phyloP scores from a whole-genome alignment of 257 asterid species.

The Asclepias syriaca region DNA sequence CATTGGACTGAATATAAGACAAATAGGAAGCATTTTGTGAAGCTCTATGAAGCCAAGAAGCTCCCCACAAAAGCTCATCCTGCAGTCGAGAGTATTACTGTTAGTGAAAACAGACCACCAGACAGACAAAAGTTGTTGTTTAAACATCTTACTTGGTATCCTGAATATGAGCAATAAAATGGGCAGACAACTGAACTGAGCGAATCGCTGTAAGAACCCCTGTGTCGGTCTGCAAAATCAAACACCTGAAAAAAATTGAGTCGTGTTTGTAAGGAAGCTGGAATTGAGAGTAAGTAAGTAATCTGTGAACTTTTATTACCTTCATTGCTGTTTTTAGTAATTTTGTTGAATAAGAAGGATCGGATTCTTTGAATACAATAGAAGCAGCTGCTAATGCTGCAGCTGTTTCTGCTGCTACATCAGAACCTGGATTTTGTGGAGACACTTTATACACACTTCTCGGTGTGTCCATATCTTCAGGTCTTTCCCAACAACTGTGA shows the following conservation, averaged over 20 bases:
- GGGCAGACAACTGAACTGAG: constrained; percentile 73
- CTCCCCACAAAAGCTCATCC: constrained; percentile 95
- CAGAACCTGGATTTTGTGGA: constrained; percentile 73
- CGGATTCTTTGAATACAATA: constrained; percentile 61
- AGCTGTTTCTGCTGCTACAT: constrained; percentile 88
- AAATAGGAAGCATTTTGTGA: constrained; percentile 44
- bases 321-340: constrained; percentile 48
- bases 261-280: too few relatives aligned
- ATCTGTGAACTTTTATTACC: constrained; percentile 17
- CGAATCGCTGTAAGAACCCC: constrained; percentile 83
- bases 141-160: constrained; percentile 53
- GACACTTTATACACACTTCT: constrained; percentile 62
- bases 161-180: constrained; percentile 82
- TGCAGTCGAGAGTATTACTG: neutral
- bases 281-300: too few relatives aligned
- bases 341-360: constrained; percentile 55
- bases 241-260: constrained; percentile 47
- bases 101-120: neutral
- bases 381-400: constrained; percentile 91
- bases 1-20: constrained; percentile 63
- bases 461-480: constrained; percentile 81
- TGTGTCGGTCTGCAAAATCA: constrained; percentile 60
- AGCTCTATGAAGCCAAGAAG: constrained; percentile 86
- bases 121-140: neutral
- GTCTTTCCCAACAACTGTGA: constrained; percentile 83